phyloP scores from a whole-genome alignment of 2,329 filamentous ascomycete genomes.

The Thelonectria blattea region DNA sequence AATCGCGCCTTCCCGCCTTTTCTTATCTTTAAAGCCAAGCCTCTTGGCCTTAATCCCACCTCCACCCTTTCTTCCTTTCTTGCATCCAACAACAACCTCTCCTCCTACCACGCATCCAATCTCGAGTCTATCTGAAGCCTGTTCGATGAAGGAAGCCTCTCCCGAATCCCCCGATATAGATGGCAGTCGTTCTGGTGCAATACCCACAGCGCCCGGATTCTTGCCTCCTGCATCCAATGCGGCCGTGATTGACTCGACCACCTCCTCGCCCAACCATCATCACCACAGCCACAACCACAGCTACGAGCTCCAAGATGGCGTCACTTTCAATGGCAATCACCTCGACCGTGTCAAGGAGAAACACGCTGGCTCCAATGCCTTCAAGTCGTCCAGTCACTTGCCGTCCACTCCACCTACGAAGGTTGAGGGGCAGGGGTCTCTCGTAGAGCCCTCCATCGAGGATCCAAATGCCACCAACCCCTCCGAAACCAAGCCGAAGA shows the following conservation, averaged over 20 bases:
- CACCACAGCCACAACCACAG: constrained; percentile 7
- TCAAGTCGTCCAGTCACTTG: constrained; percentile 35
- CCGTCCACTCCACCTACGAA: constrained; percentile 54
- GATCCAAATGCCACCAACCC: constrained; percentile 42
- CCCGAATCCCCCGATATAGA: constrained; percentile 60
- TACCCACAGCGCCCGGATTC: constrained; percentile 61
- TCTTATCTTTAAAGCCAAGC: constrained; percentile 14
- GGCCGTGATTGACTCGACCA: constrained; percentile 29
- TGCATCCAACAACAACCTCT: background rate
- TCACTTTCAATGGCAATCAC: constrained; percentile 14
- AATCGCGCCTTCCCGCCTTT: background rate
- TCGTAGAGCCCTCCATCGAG: constrained; percentile 49
- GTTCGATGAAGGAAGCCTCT: constrained; percentile 68
- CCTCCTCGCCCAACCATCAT: constrained; percentile 4
- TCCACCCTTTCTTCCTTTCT: background rate
- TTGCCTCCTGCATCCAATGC: constrained; percentile 23
- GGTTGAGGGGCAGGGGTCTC: constrained; percentile 61
- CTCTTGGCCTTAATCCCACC: constrained; percentile 1
- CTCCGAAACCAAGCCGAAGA: constrained; percentile 30
- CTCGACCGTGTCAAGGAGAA: constrained; percentile 26
- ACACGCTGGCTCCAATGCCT: constrained; percentile 22
- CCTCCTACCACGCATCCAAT: background rate
- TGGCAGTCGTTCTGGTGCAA: constrained; percentile 62
- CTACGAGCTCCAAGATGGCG: constrained; percentile 7
- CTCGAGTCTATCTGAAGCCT: constrained; percentile 34